Evolutionary conservation across 768 basidiomycete genomes (phyloP).

Genomic region (Tylopilus plumbeoviolaceoides): DNA sequence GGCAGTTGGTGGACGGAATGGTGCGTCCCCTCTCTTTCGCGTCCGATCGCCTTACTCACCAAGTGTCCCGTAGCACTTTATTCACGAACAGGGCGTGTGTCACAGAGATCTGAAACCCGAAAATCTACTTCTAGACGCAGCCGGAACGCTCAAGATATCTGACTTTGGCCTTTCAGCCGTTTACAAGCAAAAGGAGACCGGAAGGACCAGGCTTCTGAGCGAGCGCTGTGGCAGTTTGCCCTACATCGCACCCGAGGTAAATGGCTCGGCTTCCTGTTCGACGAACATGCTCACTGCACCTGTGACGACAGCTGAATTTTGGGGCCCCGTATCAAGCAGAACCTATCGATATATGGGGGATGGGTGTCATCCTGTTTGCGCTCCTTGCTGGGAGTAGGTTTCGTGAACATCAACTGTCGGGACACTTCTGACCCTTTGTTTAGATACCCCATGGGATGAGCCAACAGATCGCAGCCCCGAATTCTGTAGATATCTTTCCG

Average conservation of each 20-base stretch:
- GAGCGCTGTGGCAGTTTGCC: slow-evolving; percentile 91
- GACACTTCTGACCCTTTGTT: background rate
- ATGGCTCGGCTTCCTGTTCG: slow-evolving; percentile 10
- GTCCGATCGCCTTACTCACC: background rate
- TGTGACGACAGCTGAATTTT: slow-evolving; percentile 51
- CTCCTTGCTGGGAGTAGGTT: slow-evolving; percentile 83
- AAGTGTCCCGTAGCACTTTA: slow-evolving; percentile 54
- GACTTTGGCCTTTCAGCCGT: slow-evolving; percentile 95
- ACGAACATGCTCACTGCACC: background rate
- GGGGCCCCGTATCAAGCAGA: slow-evolving; percentile 78
- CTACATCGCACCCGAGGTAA: slow-evolving; percentile 91
- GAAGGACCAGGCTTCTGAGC: slow-evolving; percentile 68
- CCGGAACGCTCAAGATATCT: slow-evolving; percentile 85
- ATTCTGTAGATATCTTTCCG: slow-evolving; percentile 69
- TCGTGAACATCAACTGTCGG: background rate
- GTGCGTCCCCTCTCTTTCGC: slow-evolving; percentile 37
- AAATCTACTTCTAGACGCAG: slow-evolving; percentile 81
- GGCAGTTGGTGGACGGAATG: slow-evolving; percentile 79
- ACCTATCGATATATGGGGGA: slow-evolving; percentile 94
- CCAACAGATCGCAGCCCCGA: slow-evolving; percentile 79
- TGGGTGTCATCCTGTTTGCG: slow-evolving; percentile 92
- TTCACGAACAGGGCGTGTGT: slow-evolving; percentile 86
- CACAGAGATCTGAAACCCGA: slow-evolving; percentile 98
- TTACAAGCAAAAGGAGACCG: slow-evolving; percentile 77
- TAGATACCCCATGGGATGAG: slow-evolving; percentile 98